Conservation (phyloP, 2,329 filamentous ascomycete species). For the Parafenestella ontariensis region DNA sequence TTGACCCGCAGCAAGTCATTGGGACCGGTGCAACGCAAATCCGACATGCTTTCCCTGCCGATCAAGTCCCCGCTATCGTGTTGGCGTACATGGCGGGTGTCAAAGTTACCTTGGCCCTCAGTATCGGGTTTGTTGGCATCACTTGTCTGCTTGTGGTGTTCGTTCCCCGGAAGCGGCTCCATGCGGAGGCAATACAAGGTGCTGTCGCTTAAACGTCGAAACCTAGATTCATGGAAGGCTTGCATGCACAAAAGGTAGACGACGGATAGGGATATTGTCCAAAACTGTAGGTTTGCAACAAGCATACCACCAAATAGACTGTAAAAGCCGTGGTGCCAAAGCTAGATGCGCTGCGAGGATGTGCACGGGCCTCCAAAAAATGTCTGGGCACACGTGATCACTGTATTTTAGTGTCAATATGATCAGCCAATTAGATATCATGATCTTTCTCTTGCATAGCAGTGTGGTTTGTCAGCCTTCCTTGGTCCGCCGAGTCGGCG, state of each 20-base stretch:
- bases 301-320: too few relatives aligned
- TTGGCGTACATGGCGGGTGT: conserved; percentile 18
- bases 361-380: too few relatives aligned
- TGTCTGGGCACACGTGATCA: too few relatives aligned
- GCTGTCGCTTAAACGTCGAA: neutral
- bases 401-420: too few relatives aligned
- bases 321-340: too few relatives aligned
- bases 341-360: too few relatives aligned
- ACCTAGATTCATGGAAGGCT: neutral
- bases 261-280: too few relatives aligned
- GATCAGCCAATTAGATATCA: too few relatives aligned
- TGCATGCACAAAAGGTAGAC: neutral
- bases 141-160: conserved; percentile 1
- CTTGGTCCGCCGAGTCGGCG: conserved; percentile 1
- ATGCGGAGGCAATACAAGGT: neutral
- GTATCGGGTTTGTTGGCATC: conserved; percentile 1
- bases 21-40: conserved; percentile 52
- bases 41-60: conserved; percentile 19
- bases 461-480: neutral
- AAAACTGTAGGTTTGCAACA: too few relatives aligned
- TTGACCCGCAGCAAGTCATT: conserved; percentile 42
- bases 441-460: too few relatives aligned
- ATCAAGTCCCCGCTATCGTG: conserved; percentile 8
- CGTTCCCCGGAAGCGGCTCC: conserved; percentile 4
- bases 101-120: conserved; percentile 9